These are phyloP conservation scores for Lipomyces yamadae DNA, from an alignment of 805 yeast genomes.

Conservation along the genomic window DNA sequence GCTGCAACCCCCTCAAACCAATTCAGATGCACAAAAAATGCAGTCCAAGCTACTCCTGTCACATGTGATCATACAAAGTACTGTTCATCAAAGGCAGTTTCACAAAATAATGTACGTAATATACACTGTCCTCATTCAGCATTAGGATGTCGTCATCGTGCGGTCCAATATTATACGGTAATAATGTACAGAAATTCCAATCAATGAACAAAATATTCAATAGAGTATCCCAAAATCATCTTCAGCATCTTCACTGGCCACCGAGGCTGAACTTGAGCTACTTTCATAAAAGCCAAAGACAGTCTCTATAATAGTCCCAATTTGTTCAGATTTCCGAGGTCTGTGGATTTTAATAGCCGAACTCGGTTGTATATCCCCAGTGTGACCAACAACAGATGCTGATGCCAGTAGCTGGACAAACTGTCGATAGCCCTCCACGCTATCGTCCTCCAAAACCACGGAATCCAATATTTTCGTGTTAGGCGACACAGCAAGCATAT, in stretches of 20 bases:
- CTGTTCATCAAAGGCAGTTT: background rate
- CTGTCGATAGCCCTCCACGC: conserved; percentile 15
- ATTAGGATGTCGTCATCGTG: too few relatives aligned
- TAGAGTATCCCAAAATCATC: background rate
- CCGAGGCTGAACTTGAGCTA: background rate
- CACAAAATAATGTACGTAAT: background rate
- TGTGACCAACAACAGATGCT: background rate
- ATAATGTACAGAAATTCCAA: background rate
- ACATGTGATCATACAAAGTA: background rate
- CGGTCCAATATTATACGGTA: background rate
- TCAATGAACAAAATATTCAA: background rate
- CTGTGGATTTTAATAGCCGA: background rate
- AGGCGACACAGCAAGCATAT: conserved; percentile 11
- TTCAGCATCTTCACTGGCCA: background rate
- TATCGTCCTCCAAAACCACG: conserved; percentile 17
- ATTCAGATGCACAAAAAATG: background rate
- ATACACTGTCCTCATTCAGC: background rate
- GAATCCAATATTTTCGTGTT: conserved; percentile 5
- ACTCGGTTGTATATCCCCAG: background rate
- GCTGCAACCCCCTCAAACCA: background rate
- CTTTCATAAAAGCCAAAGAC: background rate
- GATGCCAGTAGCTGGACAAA: conserved; percentile 12
- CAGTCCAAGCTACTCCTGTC: background rate
- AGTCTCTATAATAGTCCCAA: background rate
- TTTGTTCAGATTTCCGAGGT: background rate